Evolutionary conservation across 306 rosid genomes (phyloP).

Genomic region (Dalbergia cultrata): DNA sequence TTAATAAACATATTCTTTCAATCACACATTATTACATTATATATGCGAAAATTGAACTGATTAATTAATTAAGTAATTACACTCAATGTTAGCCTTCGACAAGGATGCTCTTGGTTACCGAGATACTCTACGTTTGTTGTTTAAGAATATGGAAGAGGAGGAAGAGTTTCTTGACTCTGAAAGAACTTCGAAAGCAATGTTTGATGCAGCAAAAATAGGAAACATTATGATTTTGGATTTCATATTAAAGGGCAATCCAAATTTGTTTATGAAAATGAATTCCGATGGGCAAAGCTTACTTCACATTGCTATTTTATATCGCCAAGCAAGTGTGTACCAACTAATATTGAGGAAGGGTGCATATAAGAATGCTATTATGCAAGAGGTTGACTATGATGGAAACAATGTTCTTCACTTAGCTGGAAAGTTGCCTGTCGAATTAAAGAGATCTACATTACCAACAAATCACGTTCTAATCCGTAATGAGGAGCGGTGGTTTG

Average conservation of each 20-base stretch:
- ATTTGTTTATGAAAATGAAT: neutral
- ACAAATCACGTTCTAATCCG: neutral
- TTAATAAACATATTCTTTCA: too few relatives aligned
- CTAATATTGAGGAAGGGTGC: neutral
- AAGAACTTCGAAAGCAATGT: neutral
- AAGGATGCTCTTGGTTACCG: neutral
- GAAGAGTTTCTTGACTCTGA: neutral
- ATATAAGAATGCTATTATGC: neutral
- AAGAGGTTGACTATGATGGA: neutral
- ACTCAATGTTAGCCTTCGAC: neutral
- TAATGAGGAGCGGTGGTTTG: neutral
- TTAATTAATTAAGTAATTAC: neutral
- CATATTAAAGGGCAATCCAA: neutral
- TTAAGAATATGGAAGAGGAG: neutral
- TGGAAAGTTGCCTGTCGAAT: neutral
- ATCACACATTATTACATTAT: neutral
- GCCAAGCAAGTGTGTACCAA: neutral
- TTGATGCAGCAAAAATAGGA: neutral
- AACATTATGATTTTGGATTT: neutral
- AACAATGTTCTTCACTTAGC: slow-evolving; percentile 35
- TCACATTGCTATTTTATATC: slow-evolving; percentile 2
- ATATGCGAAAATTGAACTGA: neutral
- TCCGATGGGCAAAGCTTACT: neutral
- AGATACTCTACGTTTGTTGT: neutral
- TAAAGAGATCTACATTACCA: neutral